phyloP scores from a whole-genome alignment of 2,329 filamentous ascomycete genomes.

The Phyllosticta paracitricarpa region DNA sequence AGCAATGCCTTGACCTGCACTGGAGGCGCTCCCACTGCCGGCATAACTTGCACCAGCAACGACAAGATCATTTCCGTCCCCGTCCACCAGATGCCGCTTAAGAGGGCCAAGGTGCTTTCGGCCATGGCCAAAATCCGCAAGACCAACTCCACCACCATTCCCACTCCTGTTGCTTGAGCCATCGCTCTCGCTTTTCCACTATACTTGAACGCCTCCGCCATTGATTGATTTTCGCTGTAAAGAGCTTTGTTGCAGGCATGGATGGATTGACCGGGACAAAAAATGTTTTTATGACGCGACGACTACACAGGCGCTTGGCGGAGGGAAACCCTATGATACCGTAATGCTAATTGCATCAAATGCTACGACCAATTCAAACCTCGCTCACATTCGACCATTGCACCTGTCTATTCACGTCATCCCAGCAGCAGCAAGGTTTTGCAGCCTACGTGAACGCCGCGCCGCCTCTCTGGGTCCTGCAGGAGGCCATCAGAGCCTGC shows the following conservation, averaged over 20 bases:
- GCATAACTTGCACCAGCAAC: slow-evolving; percentile 7
- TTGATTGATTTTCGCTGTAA: not conserved
- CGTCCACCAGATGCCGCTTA: not conserved
- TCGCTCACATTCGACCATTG: too few species aligned
- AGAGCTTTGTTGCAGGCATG: not conserved
- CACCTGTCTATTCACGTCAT: too few species aligned
- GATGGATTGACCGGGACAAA: not conserved
- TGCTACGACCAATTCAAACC: not conserved
- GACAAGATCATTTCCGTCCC: not conserved
- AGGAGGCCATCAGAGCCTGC: not conserved
- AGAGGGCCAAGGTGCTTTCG: not conserved
- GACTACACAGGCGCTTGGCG: not conserved
- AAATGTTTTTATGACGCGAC: not conserved
- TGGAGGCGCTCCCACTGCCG: slow-evolving; percentile 5
- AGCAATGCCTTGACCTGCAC: slow-evolving; percentile 8
- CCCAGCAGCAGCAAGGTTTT: too few species aligned
- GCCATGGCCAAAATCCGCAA: not conserved
- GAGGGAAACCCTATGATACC: not conserved
- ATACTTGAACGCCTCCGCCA: not conserved
- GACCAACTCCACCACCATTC: too few species aligned
- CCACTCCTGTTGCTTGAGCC: not conserved
- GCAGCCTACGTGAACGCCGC: not conserved
- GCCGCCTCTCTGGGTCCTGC: not conserved
- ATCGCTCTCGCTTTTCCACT: not conserved
- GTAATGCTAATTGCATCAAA: not conserved